Conservation (phyloP, 805 yeast genomes). For the Nakazawaea ernobii region DNA sequence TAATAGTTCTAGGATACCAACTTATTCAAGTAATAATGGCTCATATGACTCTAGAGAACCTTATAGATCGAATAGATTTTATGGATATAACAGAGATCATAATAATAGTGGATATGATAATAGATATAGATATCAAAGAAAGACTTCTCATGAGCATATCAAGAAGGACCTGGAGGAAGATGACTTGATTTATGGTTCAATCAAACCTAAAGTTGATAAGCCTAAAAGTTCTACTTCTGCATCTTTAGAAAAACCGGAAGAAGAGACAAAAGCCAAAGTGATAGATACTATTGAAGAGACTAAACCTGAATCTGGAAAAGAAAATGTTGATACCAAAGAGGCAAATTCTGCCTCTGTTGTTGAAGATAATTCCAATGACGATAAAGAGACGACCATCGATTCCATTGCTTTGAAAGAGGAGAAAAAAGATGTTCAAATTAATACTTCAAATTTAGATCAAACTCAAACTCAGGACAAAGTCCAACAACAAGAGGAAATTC, state of each 20-base stretch:
- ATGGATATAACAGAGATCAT: constrained; percentile 2
- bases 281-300: neutral
- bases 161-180: constrained; percentile 1
- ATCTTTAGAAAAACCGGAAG: neutral
- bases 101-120: too few species aligned
- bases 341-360: neutral
- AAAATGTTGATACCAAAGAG: neutral
- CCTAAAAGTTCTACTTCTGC: neutral
- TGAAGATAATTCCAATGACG: too few species aligned
- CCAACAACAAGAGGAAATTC: constrained; percentile 2
- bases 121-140: neutral
- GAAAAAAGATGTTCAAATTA: neutral
- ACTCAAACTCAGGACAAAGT: too few species aligned
- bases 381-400: too few species aligned
- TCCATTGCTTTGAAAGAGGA: neutral
- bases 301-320: neutral
- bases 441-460: too few species aligned
- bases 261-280: neutral
- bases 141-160: neutral
- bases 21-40: neutral
- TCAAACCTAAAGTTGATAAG: constrained; percentile 1
- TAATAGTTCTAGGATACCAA: neutral
- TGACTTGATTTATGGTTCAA: constrained; percentile 11
- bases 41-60: constrained; percentile 1
- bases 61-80: neutral